Evolutionary conservation across 495 filamentous ascomycete species (phyloP), one percentile per base, ranked within the genome.

Genomic region (Glarea lozoyensis): DNA sequence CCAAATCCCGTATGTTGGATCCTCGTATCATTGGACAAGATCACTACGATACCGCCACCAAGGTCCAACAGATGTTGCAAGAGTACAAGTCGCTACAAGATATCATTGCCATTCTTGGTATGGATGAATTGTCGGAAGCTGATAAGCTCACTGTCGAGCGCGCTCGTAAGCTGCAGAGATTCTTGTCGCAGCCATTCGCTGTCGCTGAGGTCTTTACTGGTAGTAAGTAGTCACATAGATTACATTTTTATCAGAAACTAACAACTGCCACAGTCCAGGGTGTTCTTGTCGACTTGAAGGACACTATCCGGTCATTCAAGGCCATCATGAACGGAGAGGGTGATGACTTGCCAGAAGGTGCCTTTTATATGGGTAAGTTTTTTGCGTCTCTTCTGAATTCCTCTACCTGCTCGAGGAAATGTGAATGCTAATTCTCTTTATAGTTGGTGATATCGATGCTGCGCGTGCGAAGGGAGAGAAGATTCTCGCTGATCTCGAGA

Each of bases 1-100:
- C 88, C 69, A 97, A 93, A 76, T 96, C 89, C 57, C 88, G 92
- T 81, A 95, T 98, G 88, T 77, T 98, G 63, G 93, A 98, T 74
- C 85, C 92, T 66, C 88, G 90, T 81, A 79, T 98, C 58, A 86
- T 98, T 60, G 92, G 92, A 65, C 73, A 97, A 50, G 92, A 97
- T 48, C 92, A 98, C 79, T 98, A 98, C 81, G 63, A 86, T 31
- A 92, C 83, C 56, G 92, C 92, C 70, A 84, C 82, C 64, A 78
- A 79, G 54, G 92, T 98, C 63, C 92, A 98, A 76, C 85, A 89
- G 75, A 97, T 95, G 75, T 78, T 98, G 66, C 92, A 98, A 73
- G 93, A 96, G 78, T 98, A 98, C 84, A 98, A 97, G 84, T 96
- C 90, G 45, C 85, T 98, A 50, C 92, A 98, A 69, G 92, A 98